Evolutionary conservation across 2,329 filamentous ascomycete genomes (phyloP), one percentile per base, ranked within the genome.

Genomic region (Paraphaeosphaeria sporulosa): DNA sequence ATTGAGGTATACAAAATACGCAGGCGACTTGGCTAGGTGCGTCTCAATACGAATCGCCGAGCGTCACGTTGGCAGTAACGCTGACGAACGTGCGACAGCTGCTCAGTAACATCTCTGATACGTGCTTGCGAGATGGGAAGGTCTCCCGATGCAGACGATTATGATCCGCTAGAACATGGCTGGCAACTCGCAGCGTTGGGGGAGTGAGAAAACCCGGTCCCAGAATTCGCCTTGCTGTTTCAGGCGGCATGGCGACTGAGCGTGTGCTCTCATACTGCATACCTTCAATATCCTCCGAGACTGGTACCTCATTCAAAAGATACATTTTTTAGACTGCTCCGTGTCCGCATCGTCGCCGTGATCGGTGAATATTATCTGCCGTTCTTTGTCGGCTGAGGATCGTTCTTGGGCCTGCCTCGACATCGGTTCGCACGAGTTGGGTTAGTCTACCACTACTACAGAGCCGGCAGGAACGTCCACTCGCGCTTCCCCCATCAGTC

Each of bases 1-100:
- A 61, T 60, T 50, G 52, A 61, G 36, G 63, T 63, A 63, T 58
- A 61, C 57, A 47, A 59, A 55, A 55, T 62, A 64, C 61, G 59
- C 61, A 17, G 58, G 48, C 30, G 55, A 23, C 32, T 43, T 15
- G 17, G 50, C 43, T 30, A 25, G 34, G 13, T 43, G 47, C 58
- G 54, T 38, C 46, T 52, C 17, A 40, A 43, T n/a, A 30, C 55
- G 40, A 34, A n/a, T 25, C 38, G 19, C 44, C n/a, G 47, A n/a
- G n/a, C 30, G 32, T 19, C 32, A 36, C 30, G 32, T 4, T 30
- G n/a, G 48, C 48, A 23, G 42, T 19, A 44, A 23, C 19, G 42
- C 40, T 43, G 36, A 40, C 36, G 36, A 27, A 9, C 44, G 34
- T 32, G 25, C 46, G 15, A 48, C 12, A 32, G 27, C 25, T 27